These are phyloP conservation scores for Fusarium napiforme DNA, from an alignment of 2,329 filamentous ascomycete species.

Conservation along the genomic window DNA sequence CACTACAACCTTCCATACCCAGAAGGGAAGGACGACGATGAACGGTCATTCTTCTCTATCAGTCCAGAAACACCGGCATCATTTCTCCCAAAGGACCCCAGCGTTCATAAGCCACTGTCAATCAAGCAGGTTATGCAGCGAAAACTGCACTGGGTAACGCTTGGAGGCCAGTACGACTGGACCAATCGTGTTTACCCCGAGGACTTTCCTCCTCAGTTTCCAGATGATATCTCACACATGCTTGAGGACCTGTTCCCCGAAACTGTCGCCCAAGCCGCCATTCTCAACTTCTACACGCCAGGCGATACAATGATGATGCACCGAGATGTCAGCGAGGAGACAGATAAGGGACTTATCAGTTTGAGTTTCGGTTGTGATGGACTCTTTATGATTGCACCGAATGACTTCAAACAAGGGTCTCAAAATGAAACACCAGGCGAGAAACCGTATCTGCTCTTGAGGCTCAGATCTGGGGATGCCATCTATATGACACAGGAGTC, in stretches of 20 bases:
- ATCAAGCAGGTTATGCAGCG: conserved; percentile 77
- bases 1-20: conserved; percentile 78
- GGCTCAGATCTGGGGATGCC: conserved; percentile 85
- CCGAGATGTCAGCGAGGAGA: conserved; percentile 90
- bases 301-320: conserved; percentile 93
- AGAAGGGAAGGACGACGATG: conserved; percentile 36
- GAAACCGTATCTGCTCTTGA: conserved; percentile 68
- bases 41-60: conserved; percentile 66
- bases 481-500: conserved; percentile 88
- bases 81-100: conserved; percentile 75
- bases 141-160: conserved; percentile 91
- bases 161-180: conserved; percentile 98
- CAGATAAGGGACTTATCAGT: conserved; percentile 81
- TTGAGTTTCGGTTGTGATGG: conserved; percentile 91
- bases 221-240: conserved; percentile 75
- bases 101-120: conserved; percentile 78
- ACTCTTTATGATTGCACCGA: conserved; percentile 84
- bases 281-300: conserved; percentile 91
- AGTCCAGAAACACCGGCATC: conserved; percentile 62
- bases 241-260: conserved; percentile 78
- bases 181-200: conserved; percentile 83
- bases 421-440: conserved; percentile 39
- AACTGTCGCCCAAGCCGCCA: conserved; percentile 86
- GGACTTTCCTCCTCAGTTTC: conserved; percentile 76
- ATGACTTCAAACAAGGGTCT: conserved; percentile 43